A percentile compares a stretch with the other conserved stretches of the same genome.
These are phyloP conservation scores for Colletotrichum theobromicola DNA, from an alignment of 2,329 filamentous ascomycete species.

Conservation along the genomic window DNA sequence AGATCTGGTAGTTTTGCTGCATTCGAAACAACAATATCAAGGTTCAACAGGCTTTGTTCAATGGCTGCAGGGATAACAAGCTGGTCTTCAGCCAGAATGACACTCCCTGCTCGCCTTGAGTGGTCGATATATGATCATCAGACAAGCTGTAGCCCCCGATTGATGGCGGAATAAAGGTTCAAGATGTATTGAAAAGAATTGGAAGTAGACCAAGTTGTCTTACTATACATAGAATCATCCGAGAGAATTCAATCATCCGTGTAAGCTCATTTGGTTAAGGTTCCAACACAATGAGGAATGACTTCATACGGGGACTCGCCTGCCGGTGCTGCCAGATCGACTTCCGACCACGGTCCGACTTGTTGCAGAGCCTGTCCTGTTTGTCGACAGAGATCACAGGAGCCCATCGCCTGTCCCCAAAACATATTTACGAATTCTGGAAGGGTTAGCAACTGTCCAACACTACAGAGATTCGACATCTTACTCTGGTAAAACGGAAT, in stretches of 20 bases:
- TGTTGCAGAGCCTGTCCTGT: neutral
- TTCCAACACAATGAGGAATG: neutral
- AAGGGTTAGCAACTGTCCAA: neutral
- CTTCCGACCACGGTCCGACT: neutral
- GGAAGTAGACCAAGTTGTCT: neutral
- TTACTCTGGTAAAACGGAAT: slow-evolving; percentile 46
- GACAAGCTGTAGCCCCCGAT: fast-evolving
- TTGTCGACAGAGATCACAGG: neutral
- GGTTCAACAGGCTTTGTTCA: neutral
- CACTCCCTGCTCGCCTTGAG: neutral
- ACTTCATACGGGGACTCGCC: neutral
- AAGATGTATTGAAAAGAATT: neutral
- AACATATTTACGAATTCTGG: slow-evolving; percentile 45
- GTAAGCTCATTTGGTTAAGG: neutral
- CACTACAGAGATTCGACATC: slow-evolving; percentile 15
- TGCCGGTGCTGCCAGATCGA: neutral
- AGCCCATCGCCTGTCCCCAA: slow-evolving; percentile 37
- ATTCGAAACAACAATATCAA: neutral
- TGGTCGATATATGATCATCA: neutral
- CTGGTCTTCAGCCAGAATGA: neutral
- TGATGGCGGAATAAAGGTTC: neutral
- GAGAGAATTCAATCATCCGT: neutral
- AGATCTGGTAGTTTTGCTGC: neutral
- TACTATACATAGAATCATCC: neutral
- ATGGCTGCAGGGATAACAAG: neutral